phyloP scores from a whole-genome alignment of 169 alveolate species.

The Haemoproteus tartakovskyi region DNA sequence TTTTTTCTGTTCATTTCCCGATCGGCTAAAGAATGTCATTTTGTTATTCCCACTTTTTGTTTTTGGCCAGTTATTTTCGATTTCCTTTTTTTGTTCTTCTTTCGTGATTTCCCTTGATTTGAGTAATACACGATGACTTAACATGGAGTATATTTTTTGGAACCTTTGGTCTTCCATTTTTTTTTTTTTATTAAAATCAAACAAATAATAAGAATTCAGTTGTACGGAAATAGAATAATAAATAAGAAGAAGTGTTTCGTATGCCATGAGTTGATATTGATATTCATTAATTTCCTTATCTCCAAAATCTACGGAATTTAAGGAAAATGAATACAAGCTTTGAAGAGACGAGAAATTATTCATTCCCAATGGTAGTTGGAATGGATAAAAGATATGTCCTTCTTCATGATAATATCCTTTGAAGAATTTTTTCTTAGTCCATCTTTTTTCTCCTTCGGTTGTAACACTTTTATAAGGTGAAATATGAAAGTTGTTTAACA shows the following conservation, averaged over 20 bases:
- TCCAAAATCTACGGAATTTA: conserved; percentile 9
- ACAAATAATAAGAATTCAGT: conserved; percentile 18
- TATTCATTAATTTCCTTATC: conserved; percentile 27
- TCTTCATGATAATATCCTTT: conserved; percentile 47
- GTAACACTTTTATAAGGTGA: background rate
- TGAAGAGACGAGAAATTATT: conserved; percentile 6
- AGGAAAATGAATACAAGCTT: background rate
- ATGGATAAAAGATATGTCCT: conserved; percentile 49
- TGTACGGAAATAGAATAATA: conserved; percentile 39
- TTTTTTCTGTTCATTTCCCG: background rate
- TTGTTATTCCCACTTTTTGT: no score
- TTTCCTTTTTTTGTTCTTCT: background rate
- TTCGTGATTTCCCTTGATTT: background rate
- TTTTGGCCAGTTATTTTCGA: no score
- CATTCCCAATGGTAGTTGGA: conserved; percentile 25
- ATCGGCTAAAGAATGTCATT: no score
- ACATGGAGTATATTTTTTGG: conserved; percentile 2
- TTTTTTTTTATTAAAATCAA: conserved; percentile 12
- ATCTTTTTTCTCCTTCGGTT: background rate
- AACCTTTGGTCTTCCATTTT: conserved; percentile 1
- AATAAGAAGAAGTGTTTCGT: conserved; percentile 48
- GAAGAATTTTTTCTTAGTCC: conserved; percentile 10
- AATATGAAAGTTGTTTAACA: conserved; percentile 15
- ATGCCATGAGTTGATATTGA: conserved; percentile 32
- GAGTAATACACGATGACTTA: no score